Percentiles rank a stretch among this genome's conserved stretches.
Evolutionary conservation across 2,329 filamentous ascomycete species (phyloP).

Genomic region (Fusarium chuoi): DNA sequence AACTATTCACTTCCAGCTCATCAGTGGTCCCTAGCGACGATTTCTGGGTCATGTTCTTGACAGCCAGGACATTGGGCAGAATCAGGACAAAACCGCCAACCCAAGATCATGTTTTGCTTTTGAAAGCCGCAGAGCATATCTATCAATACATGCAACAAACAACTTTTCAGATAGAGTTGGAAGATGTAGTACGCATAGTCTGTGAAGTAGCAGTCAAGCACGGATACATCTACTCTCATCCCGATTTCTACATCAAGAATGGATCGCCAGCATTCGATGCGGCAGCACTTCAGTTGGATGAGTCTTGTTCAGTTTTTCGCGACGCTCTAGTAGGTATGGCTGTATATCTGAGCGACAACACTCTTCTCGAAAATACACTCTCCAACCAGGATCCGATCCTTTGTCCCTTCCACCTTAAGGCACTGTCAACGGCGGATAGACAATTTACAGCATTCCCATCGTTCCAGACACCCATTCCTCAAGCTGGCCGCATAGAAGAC

Average conservation of each 20-base stretch:
- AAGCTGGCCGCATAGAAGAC: accelerated
- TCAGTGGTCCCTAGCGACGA: background rate
- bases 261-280: accelerated
- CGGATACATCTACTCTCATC: background rate
- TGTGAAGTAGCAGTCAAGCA: background rate
- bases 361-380: background rate
- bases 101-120: background rate
- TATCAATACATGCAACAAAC: background rate
- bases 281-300: background rate
- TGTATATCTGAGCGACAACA: background rate
- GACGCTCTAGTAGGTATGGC: background rate
- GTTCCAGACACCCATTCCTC: background rate
- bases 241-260: background rate
- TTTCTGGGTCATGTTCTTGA: background rate
- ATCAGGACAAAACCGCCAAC: background rate
- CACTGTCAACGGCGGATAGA: accelerated
- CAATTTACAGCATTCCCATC: accelerated
- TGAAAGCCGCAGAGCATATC: background rate
- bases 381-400: background rate
- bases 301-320: background rate
- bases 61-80: background rate
- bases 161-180: background rate
- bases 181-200: background rate
- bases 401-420: background rate
- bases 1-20: accelerated